These are phyloP conservation scores for Pestalotiopsis sp. DNA, from an alignment of 2,329 filamentous ascomycete species.

Conservation along the genomic window DNA sequence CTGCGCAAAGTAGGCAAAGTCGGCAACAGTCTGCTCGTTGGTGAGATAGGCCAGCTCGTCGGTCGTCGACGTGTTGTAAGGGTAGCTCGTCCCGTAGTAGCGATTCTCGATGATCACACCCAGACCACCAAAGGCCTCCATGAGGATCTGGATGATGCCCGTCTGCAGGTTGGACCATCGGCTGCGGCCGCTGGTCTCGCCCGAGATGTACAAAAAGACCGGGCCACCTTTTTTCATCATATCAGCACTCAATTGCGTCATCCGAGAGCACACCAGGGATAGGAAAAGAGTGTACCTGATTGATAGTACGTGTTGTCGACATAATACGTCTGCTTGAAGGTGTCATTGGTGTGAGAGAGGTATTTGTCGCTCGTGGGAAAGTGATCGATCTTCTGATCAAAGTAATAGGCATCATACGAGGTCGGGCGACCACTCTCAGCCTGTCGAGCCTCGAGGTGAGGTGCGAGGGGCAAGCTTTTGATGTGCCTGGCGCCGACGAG, in stretches of 20 bases:
- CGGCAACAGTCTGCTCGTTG: conserved; percentile 52
- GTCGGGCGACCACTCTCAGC: neutral
- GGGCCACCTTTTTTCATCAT: conserved; percentile 41
- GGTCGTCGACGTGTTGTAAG: conserved; percentile 46
- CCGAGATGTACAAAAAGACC: conserved; percentile 32
- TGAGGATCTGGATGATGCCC: conserved; percentile 51
- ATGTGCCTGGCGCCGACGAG: neutral
- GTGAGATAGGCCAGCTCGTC: conserved; percentile 50
- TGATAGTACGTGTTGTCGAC: conserved; percentile 54
- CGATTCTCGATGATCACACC: conserved; percentile 55
- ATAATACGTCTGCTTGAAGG: conserved; percentile 56
- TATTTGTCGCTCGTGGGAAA: conserved; percentile 41
- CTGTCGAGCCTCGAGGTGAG: neutral
- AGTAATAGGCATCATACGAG: conserved; percentile 27
- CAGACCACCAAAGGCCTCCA: conserved; percentile 52
- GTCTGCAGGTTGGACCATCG: conserved; percentile 28
- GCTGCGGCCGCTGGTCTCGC: conserved; percentile 30
- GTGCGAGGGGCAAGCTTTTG: neutral
- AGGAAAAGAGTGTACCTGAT: conserved; percentile 26
- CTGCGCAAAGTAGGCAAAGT: conserved; percentile 51
- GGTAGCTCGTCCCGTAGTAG: conserved; percentile 50
- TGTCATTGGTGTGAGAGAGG: conserved; percentile 42
- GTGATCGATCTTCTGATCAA: conserved; percentile 43
- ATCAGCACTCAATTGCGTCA: conserved; percentile 11
- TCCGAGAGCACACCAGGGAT: neutral